phyloP scores from a whole-genome alignment of 352 stramenopile species.

The Phytophthora litchii region DNA sequence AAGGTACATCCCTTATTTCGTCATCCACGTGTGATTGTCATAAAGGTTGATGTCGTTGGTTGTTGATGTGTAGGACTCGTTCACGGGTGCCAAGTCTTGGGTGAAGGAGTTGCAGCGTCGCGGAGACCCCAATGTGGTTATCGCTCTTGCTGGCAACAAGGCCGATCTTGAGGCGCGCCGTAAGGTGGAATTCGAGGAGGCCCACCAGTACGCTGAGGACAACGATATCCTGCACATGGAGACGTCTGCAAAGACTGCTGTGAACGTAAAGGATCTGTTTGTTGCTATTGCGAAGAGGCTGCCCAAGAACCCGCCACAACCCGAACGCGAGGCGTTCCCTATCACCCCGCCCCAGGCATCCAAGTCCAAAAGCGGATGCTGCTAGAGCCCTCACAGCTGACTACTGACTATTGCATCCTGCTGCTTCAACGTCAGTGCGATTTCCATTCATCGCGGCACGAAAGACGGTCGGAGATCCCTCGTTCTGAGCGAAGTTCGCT shows the following conservation, averaged over 20 bases:
- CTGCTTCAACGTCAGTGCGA: slow-evolving; percentile 32
- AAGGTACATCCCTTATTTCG: slow-evolving; percentile 59
- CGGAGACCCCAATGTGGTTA: slow-evolving; percentile 97
- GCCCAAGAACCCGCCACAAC: slow-evolving; percentile 84
- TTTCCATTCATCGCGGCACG: slow-evolving; percentile 25
- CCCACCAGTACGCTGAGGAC: slow-evolving; percentile 97
- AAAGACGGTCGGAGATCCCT: slow-evolving; percentile 20
- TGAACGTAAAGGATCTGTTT: slow-evolving; percentile 99
- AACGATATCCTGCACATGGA: slow-evolving; percentile 99
- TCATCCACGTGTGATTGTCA: slow-evolving; percentile 1
- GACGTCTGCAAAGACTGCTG: slow-evolving; percentile 99
- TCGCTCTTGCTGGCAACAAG: slow-evolving; percentile 98
- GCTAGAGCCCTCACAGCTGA: slow-evolving; percentile 53
- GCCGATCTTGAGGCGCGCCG: slow-evolving; percentile 97
- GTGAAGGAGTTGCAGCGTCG: slow-evolving; percentile 99
- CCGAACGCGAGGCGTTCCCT: slow-evolving; percentile 83
- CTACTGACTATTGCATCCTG: slow-evolving; percentile 40
- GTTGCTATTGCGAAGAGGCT: slow-evolving; percentile 94
- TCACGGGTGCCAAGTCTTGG: slow-evolving; percentile 98
- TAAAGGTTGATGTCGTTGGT: slow-evolving; percentile 10
- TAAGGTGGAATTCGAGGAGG: slow-evolving; percentile 97
- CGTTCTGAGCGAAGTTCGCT: slow-evolving; percentile 15
- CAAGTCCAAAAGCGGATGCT: slow-evolving; percentile 83
- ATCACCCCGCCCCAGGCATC: slow-evolving; percentile 79
- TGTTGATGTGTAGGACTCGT: slow-evolving; percentile 85